Evolutionary conservation across 2,329 filamentous ascomycete species (phyloP).

Genomic region (Paecilomyces variotii): DNA sequence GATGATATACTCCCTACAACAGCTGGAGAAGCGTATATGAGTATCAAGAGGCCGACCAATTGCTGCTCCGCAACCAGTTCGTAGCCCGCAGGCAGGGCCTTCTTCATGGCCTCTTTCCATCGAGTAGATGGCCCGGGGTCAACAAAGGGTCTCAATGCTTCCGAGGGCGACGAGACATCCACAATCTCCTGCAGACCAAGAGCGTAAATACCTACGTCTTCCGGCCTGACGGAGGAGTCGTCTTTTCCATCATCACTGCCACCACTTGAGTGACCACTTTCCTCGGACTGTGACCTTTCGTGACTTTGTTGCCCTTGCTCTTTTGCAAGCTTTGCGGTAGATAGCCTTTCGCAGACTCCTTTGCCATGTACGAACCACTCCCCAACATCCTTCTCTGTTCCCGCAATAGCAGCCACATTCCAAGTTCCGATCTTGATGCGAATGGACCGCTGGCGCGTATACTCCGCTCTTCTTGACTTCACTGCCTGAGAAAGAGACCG

Average conservation of each 20-base stretch:
- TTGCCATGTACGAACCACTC: constrained; percentile 80
- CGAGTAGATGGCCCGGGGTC: constrained; percentile 64
- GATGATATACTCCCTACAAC: constrained; percentile 68
- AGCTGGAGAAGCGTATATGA: constrained; percentile 76
- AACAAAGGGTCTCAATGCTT: constrained; percentile 68
- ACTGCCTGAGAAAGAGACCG: constrained; percentile 51
- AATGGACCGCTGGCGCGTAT: constrained; percentile 64
- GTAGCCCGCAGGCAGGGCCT: constrained; percentile 70
- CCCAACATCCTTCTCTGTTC: constrained; percentile 78
- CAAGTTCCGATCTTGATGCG: constrained; percentile 87
- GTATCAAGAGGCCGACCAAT: constrained; percentile 71
- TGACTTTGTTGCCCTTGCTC: constrained; percentile 31
- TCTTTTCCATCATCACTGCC: constrained; percentile 14
- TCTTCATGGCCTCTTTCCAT: constrained; percentile 72
- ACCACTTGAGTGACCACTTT: background rate
- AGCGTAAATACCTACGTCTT: constrained; percentile 80
- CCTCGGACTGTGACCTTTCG: background rate
- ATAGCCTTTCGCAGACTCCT: constrained; percentile 58
- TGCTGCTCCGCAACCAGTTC: constrained; percentile 71
- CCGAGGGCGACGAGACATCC: constrained; percentile 69
- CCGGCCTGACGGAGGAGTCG: constrained; percentile 36
- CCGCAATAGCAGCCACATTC: constrained; percentile 83
- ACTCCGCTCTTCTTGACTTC: constrained; percentile 68
- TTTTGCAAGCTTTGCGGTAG: constrained; percentile 38
- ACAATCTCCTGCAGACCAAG: constrained; percentile 89